A percentile compares a stretch with the other conserved stretches of the same genome.
phyloP scores from a whole-genome alignment of 2,329 filamentous ascomycete genomes.

The Seiridium unicorne region DNA sequence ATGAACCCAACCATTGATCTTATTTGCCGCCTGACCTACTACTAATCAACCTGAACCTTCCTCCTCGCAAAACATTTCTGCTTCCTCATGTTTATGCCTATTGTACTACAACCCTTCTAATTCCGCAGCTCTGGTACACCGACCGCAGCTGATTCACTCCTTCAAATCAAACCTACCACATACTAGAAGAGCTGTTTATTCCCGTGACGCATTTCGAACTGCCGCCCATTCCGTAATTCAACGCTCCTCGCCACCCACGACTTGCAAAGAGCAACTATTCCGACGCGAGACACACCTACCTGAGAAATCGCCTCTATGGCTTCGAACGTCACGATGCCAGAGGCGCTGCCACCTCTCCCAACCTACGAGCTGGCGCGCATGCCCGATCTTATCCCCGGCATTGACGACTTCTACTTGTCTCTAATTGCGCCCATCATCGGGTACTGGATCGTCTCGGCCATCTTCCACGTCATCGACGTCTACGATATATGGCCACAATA shows the following conservation, averaged over 20 bases:
- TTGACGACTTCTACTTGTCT: constrained; percentile 79
- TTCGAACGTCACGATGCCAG: constrained; percentile 51
- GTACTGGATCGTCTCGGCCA: constrained; percentile 83
- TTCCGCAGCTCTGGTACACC: background rate
- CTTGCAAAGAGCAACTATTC: background rate
- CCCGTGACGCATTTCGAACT: background rate
- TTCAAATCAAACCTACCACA: background rate
- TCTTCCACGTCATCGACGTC: constrained; percentile 86
- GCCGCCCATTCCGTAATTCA: background rate
- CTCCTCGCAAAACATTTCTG: background rate
- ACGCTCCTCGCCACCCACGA: background rate
- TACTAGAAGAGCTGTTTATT: too few relatives aligned
- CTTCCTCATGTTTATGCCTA: background rate
- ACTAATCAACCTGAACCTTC: background rate
- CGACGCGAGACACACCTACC: background rate
- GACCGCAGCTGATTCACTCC: background rate
- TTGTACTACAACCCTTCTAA: background rate
- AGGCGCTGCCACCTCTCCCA: constrained; percentile 80
- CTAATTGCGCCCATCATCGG: constrained; percentile 74
- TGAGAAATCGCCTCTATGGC: constrained; percentile 28
- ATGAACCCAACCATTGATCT: background rate
- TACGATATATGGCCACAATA: constrained; percentile 87
- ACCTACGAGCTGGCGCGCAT: constrained; percentile 71
- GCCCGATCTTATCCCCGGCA: constrained; percentile 69
- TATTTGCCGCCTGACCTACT: background rate